These are phyloP conservation scores for Gautieria morchelliformis DNA, from an alignment of 768 basidiomycete species.

Conservation along the genomic window DNA sequence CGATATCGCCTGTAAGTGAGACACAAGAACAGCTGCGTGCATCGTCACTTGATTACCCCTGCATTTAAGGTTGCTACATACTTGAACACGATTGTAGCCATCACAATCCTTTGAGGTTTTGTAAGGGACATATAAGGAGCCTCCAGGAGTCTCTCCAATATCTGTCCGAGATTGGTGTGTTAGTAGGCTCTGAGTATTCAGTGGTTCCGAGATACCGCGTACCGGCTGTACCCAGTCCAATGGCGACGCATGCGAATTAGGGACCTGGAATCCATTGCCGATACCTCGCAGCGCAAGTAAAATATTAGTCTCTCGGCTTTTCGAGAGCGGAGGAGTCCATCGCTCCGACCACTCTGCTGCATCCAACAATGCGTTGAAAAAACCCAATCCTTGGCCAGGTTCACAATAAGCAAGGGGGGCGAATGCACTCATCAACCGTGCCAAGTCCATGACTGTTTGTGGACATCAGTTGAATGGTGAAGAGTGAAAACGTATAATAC, in stretches of 20 bases:
- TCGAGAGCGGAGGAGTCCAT: constrained; percentile 48
- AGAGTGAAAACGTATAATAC: constrained; percentile 6
- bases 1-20: constrained; percentile 33
- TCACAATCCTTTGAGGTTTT: constrained; percentile 64
- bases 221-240: not conserved
- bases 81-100: constrained; percentile 86
- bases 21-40: constrained; percentile 55
- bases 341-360: constrained; percentile 57
- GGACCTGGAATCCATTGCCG: constrained; percentile 70
- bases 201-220: not conserved
- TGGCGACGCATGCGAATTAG: not conserved
- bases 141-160: constrained; percentile 43
- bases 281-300: constrained; percentile 71
- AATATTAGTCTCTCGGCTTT: constrained; percentile 76
- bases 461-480: not conserved
- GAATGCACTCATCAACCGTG: constrained; percentile 63
- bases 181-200: constrained; percentile 4
- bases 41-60: not conserved
- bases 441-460: constrained; percentile 70
- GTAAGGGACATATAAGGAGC: constrained; percentile 45
- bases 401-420: constrained; percentile 42
- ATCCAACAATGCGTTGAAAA: constrained; percentile 53
- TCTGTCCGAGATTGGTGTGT: constrained; percentile 27
- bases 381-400: constrained; percentile 35
- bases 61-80: constrained; percentile 29